These are phyloP conservation scores for Akanthomyces lecanii DNA, from an alignment of 2,329 filamentous ascomycete genomes.

Conservation along the genomic window DNA sequence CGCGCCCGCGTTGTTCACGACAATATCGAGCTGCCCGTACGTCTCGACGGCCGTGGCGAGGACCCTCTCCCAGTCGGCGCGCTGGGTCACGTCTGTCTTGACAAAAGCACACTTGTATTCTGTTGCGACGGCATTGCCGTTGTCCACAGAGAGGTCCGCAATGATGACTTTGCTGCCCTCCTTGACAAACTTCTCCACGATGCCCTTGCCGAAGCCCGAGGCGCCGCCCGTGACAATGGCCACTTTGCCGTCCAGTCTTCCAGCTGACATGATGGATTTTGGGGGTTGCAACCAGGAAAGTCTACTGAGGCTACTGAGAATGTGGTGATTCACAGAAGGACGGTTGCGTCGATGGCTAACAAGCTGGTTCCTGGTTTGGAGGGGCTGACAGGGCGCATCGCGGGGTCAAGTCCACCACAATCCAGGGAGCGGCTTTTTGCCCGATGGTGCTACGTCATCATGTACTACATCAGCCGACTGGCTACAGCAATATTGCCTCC, in stretches of 20 bases:
- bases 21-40: slow-evolving; percentile 51
- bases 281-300: too few relatives aligned
- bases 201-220: slow-evolving; percentile 61
- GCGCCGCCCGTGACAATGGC: slow-evolving; percentile 51
- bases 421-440: neutral
- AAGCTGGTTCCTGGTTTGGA: neutral
- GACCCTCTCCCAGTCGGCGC: slow-evolving; percentile 49
- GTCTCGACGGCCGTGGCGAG: slow-evolving; percentile 41
- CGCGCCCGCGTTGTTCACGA: slow-evolving; percentile 59
- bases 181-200: slow-evolving; percentile 52
- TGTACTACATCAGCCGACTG: neutral
- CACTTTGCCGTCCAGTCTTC: slow-evolving; percentile 38
- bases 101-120: slow-evolving; percentile 42
- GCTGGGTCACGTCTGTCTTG: slow-evolving; percentile 46
- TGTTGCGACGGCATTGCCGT: slow-evolving; percentile 44
- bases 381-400: slow-evolving; percentile 13
- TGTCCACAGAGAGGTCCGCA: slow-evolving; percentile 54
- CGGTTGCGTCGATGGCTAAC: neutral
- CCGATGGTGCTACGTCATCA: neutral
- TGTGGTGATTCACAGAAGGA: too few relatives aligned
- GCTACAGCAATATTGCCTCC: neutral
- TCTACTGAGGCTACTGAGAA: too few relatives aligned
- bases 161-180: slow-evolving; percentile 61
- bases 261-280: slow-evolving; percentile 5
- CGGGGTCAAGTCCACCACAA: slow-evolving; percentile 14